Conservation (phyloP, 2,329 filamentous ascomycete genomes). For the Coleophoma eucalyptorum region DNA sequence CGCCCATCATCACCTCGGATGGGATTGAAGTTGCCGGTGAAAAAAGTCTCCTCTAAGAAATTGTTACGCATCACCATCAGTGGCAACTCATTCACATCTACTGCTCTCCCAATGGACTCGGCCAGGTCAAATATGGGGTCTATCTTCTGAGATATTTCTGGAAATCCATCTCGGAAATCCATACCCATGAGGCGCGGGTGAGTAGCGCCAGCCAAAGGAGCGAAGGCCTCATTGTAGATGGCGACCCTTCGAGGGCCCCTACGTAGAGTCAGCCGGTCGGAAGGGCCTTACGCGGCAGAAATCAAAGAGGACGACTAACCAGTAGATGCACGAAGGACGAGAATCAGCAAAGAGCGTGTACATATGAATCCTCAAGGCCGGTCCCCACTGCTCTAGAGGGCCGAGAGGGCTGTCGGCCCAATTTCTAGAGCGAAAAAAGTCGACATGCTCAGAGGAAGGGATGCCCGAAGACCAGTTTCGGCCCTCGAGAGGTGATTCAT, state of each 20-base stretch:
- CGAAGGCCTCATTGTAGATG: conserved; percentile 22
- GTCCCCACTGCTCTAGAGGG: conserved; percentile 13
- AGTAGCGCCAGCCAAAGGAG: conserved; percentile 16
- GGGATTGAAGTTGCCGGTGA: conserved; percentile 23
- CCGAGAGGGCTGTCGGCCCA: conserved; percentile 18
- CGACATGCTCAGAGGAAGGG: conserved; percentile 15
- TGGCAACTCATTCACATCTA: conserved; percentile 16
- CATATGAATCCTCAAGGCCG: conserved; percentile 15
- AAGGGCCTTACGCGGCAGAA: no score
- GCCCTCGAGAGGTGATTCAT: background rate
- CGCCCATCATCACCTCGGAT: conserved; percentile 15
- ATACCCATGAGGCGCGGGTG: conserved; percentile 20
- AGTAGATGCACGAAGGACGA: conserved; percentile 16
- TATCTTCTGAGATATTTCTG: conserved; percentile 14
- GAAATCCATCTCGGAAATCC: conserved; percentile 13
- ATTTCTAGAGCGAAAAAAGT: conserved; percentile 15
- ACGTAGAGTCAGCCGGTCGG: no score
- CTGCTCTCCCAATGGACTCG: conserved; percentile 15
- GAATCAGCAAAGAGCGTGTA: conserved; percentile 20
- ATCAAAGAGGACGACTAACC: conserved; percentile 8
- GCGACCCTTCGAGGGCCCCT: conserved; percentile 19
- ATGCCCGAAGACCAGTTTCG: conserved; percentile 14
- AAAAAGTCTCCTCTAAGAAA: conserved; percentile 21
- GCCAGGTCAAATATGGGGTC: conserved; percentile 12
- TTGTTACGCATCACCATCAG: conserved; percentile 18